Evolutionary conservation across 78 protist species (phyloP).

Genomic region (Planoprotostelium fungivorum): DNA sequence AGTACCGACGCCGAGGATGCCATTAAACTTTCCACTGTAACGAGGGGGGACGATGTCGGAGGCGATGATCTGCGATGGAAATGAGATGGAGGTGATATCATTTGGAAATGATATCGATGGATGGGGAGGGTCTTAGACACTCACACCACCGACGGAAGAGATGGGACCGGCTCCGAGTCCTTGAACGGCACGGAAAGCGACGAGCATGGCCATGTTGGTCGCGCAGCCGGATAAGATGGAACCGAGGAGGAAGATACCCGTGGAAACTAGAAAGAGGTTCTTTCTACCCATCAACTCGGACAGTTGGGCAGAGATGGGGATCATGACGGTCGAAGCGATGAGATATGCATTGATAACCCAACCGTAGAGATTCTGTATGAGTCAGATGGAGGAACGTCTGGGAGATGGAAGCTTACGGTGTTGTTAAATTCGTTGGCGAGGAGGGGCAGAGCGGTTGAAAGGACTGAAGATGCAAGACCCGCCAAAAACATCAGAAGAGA

Average conservation of each 20-base stretch:
- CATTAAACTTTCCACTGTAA: constrained; percentile 54
- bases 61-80: constrained; percentile 30
- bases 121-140: background rate
- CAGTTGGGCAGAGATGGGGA: constrained; percentile 52
- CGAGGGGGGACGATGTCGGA: constrained; percentile 53
- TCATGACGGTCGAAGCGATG: constrained; percentile 30
- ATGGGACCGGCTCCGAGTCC: constrained; percentile 56
- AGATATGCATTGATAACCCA: constrained; percentile 60
- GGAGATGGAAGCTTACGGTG: background rate
- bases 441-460: background rate
- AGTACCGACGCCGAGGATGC: constrained; percentile 55
- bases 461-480: background rate
- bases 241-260: constrained; percentile 28
- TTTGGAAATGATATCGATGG: background rate
- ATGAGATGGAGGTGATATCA: background rate
- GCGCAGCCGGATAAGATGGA: constrained; percentile 24
- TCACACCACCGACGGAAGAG: background rate
- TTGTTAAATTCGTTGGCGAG: background rate
- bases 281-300: constrained; percentile 57
- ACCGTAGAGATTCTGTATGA: background rate
- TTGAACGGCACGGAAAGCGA: constrained; percentile 31
- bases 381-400: no score
- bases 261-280: constrained; percentile 6
- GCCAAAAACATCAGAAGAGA: background rate
- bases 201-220: constrained; percentile 20